phyloP scores from a whole-genome alignment of 2,329 filamentous ascomycete species.

The Colletotrichum gloeosporioides region DNA sequence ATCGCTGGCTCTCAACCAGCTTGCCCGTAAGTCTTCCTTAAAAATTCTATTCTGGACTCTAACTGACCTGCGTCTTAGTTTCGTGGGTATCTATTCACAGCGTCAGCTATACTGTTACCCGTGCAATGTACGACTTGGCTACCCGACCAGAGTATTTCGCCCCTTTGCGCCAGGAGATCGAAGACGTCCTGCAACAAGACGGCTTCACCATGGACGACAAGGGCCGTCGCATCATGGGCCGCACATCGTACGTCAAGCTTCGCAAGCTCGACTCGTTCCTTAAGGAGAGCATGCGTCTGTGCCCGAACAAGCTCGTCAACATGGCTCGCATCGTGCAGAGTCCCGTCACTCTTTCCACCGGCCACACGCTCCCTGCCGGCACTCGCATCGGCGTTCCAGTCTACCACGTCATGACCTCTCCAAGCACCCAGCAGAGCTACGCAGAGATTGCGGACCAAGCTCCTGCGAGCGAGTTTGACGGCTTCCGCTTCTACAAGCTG shows the following conservation, averaged over 20 bases:
- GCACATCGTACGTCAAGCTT: constrained; percentile 23
- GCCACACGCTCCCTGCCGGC: constrained; percentile 31
- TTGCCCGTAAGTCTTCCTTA: background rate
- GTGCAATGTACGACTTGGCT: constrained; percentile 44
- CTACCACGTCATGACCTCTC: constrained; percentile 23
- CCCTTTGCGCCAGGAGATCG: constrained; percentile 48
- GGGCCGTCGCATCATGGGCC: background rate
- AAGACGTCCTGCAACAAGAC: constrained; percentile 35
- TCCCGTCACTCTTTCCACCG: constrained; percentile 29
- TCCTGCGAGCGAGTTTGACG: constrained; percentile 26
- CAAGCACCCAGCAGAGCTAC: constrained; percentile 20
- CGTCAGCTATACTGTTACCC: constrained; percentile 26
- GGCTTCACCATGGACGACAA: constrained; percentile 24
- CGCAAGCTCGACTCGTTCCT: constrained; percentile 38
- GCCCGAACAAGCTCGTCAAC: constrained; percentile 26
- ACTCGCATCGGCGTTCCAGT: constrained; percentile 29
- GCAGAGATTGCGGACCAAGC: constrained; percentile 11
- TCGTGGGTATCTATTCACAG: constrained; percentile 7
- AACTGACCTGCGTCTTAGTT: background rate
- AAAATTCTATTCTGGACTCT: background rate
- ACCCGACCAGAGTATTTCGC: constrained; percentile 43
- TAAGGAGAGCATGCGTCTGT: constrained; percentile 38
- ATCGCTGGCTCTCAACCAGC: background rate
- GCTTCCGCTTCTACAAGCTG: constrained; percentile 26
- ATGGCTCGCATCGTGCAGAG: constrained; percentile 22